phyloP scores from a whole-genome alignment of 106 monocot species.

The Apostasia shenzhenica region DNA sequence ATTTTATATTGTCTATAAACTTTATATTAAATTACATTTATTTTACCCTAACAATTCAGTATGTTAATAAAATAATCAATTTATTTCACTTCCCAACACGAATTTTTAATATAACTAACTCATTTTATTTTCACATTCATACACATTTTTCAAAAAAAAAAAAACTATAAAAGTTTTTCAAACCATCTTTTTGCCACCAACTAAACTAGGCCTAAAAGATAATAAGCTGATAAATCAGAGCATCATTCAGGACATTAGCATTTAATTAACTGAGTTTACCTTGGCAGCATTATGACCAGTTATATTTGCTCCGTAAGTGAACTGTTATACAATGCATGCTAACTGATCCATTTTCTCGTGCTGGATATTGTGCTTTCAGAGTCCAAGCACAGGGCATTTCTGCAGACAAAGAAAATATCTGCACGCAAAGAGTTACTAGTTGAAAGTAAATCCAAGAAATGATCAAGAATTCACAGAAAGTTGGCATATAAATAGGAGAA shows the following conservation, averaged over 20 bases:
- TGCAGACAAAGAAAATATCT: conserved; percentile 85
- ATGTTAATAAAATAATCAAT: too few relatives aligned
- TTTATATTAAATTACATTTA: too few relatives aligned
- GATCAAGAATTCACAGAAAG: not conserved
- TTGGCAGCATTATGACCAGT: conserved; percentile 83
- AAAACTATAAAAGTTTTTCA: too few relatives aligned
- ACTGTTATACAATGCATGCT: conserved; percentile 67
- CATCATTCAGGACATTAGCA: not conserved
- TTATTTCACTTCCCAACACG: too few relatives aligned
- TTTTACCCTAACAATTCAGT: too few relatives aligned
- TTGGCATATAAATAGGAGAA: not conserved
- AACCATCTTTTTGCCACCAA: too few relatives aligned
- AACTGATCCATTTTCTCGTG: conserved; percentile 56
- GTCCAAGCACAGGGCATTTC: conserved; percentile 72
- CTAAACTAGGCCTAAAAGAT: not conserved
- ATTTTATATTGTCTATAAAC: too few relatives aligned
- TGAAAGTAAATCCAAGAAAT: not conserved
- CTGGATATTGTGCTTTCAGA: conserved; percentile 66
- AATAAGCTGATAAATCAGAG: not conserved
- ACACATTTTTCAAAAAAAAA: too few relatives aligned
- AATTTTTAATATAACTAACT: too few relatives aligned
- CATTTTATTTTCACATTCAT: too few relatives aligned
- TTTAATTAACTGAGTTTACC: conserved; percentile 31
- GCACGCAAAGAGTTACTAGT: not conserved
- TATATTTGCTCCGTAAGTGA: conserved; percentile 67